A percentile compares a stretch with the other conserved stretches of the same genome.
These are phyloP conservation scores for Candida gigantensis DNA, from an alignment of 1,139 yeast genomes.

Conservation along the genomic window DNA sequence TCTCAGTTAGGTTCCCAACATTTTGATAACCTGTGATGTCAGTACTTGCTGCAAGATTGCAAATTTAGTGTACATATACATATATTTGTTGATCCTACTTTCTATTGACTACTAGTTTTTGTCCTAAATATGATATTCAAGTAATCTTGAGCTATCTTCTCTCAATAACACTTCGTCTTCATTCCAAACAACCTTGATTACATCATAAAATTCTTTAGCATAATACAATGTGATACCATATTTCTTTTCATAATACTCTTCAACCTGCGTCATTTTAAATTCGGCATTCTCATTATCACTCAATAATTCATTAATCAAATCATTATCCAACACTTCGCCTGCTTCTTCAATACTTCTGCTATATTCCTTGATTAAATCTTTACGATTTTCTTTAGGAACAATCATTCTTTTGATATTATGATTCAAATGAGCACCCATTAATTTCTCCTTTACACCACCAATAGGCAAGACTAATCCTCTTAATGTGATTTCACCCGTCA, in stretches of 20 bases:
- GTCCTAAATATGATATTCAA: constrained; percentile 44
- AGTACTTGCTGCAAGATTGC: too few species aligned
- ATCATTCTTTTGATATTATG: constrained; percentile 56
- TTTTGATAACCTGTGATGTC: too few species aligned
- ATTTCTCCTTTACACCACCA: constrained; percentile 86
- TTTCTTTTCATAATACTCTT: constrained; percentile 47
- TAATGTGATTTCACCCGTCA: constrained; percentile 92
- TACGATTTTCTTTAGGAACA: constrained; percentile 69
- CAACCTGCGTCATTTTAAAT: constrained; percentile 44
- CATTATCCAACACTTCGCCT: constrained; percentile 17
- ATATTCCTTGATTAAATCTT: constrained; percentile 67
- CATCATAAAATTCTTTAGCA: constrained; percentile 81
- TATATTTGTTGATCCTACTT: too few species aligned
- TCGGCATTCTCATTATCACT: constrained; percentile 34
- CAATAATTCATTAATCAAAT: constrained; percentile 35
- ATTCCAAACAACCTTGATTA: constrained; percentile 67
- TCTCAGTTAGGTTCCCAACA: neutral
- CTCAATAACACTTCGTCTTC: constrained; percentile 38
- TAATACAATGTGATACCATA: constrained; percentile 60
- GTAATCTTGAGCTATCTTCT: constrained; percentile 30
- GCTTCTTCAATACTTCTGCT: constrained; percentile 37
- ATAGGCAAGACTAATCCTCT: constrained; percentile 86
- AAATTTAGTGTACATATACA: too few species aligned
- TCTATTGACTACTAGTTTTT: too few species aligned
- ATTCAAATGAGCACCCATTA: constrained; percentile 80